These are phyloP conservation scores for Malassezia globosa DNA, from an alignment of 1,284 basidiomycete species.

Conservation along the genomic window DNA sequence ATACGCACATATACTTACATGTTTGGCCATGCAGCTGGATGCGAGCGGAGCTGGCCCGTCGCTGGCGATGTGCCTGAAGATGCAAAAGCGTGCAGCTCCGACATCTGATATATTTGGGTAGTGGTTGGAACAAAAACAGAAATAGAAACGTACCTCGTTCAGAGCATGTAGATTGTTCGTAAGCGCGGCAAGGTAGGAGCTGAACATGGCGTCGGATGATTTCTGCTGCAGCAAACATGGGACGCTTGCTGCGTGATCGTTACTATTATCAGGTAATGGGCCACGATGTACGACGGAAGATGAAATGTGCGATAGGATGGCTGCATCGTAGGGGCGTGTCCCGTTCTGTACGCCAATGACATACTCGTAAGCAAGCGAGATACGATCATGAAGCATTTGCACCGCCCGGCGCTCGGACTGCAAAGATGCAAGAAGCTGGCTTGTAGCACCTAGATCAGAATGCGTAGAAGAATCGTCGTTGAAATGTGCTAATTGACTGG, in stretches of 20 bases:
- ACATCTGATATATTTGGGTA: too few relatives aligned
- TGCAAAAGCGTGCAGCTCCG: slow-evolving; percentile 4
- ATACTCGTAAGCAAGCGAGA: slow-evolving; percentile 68
- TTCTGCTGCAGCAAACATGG: too few relatives aligned
- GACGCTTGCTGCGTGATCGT: background rate
- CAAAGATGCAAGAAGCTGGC: slow-evolving; percentile 66
- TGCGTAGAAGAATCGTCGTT: background rate
- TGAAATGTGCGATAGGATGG: slow-evolving; percentile 66
- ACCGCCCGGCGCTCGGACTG: slow-evolving; percentile 82
- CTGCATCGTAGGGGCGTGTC: slow-evolving; percentile 49
- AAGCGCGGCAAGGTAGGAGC: slow-evolving; percentile 68
- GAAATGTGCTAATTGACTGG: slow-evolving; percentile 42
- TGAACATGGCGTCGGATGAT: slow-evolving; percentile 65
- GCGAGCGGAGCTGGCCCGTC: background rate
- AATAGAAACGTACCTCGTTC: slow-evolving; percentile 58
- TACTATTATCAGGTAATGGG: background rate
- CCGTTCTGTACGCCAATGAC: slow-evolving; percentile 5
- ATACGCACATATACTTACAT: too few relatives aligned
- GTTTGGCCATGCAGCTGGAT: too few relatives aligned
- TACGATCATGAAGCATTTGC: slow-evolving; percentile 82
- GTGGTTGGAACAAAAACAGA: too few relatives aligned
- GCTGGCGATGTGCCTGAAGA: background rate
- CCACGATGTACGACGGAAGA: slow-evolving; percentile 62
- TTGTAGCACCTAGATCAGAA: background rate
- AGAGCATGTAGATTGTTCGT: slow-evolving; percentile 73